Conservation (phyloP, 208 protist genomes). For the Vickermania ingenoplastis region DNA sequence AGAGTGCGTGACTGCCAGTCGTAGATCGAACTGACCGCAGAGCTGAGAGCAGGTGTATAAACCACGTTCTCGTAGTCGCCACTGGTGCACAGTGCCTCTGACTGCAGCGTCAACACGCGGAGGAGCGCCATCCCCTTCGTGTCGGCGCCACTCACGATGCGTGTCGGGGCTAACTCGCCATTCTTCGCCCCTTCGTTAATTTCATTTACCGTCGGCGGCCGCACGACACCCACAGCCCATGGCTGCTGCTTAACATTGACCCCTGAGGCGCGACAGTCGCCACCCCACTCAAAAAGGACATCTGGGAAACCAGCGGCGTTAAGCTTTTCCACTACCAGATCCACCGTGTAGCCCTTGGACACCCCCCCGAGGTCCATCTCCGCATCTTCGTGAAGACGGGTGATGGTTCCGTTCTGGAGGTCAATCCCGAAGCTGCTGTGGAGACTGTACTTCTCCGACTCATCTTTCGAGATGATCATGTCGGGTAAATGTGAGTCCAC, state of each 20-base stretch:
- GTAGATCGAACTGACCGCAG: slow-evolving; percentile 17
- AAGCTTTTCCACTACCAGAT: slow-evolving; percentile 31
- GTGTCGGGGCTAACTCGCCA: not conserved
- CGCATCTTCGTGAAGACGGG: slow-evolving; percentile 20
- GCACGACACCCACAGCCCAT: slow-evolving; percentile 29
- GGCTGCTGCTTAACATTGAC: slow-evolving; percentile 16
- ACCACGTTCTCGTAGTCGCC: slow-evolving; percentile 41
- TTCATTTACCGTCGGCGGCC: slow-evolving; percentile 23
- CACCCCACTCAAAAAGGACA: slow-evolving; percentile 46
- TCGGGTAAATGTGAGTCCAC: not conserved
- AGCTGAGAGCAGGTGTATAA: slow-evolving; percentile 1
- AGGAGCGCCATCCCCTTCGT: slow-evolving; percentile 9
- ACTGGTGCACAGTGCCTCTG: slow-evolving; percentile 34
- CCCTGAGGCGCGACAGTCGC: slow-evolving; percentile 27
- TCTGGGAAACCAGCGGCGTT: slow-evolving; percentile 20
- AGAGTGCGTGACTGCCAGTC: slow-evolving; percentile 22
- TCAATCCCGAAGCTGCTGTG: slow-evolving; percentile 24
- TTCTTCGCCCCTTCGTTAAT: slow-evolving; percentile 9
- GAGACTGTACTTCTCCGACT: slow-evolving; percentile 21
- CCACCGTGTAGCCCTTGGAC: slow-evolving; percentile 40
- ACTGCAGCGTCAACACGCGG: slow-evolving; percentile 21
- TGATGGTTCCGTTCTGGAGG: slow-evolving; percentile 22
- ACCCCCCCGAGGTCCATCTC: slow-evolving; percentile 32
- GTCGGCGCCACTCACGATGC: not conserved
- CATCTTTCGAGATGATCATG: slow-evolving; percentile 13